These are phyloP conservation scores for Oidium heveae DNA, from an alignment of 2,329 filamentous ascomycete genomes.

Conservation along the genomic window DNA sequence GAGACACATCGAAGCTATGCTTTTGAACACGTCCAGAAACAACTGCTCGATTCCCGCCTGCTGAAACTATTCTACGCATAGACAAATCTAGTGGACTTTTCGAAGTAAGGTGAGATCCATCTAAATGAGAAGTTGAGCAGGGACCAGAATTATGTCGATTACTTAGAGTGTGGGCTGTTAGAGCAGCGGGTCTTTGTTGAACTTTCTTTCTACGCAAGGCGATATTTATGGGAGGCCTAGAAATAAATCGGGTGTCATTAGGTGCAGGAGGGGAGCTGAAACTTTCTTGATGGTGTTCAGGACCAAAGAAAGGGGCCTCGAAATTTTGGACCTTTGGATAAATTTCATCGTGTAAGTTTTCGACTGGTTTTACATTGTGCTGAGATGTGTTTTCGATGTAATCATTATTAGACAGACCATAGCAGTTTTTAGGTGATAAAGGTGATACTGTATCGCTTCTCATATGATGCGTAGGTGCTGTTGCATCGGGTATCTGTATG, in stretches of 20 bases:
- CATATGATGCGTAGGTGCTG: too few species aligned
- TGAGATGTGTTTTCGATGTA: too few species aligned
- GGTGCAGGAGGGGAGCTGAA: slow-evolving; percentile 7
- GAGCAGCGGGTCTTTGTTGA: slow-evolving; percentile 10
- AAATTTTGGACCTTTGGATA: background rate
- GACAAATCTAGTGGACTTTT: slow-evolving; percentile 12
- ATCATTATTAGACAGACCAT: too few species aligned
- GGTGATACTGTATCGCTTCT: too few species aligned
- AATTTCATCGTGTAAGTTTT: background rate
- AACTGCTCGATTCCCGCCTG: slow-evolving; percentile 11
- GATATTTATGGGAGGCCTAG: slow-evolving; percentile 12
- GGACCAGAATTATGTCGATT: slow-evolving; percentile 10
- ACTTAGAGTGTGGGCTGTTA: slow-evolving; percentile 9
- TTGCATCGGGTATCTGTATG: too few species aligned
- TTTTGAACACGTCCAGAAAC: slow-evolving; percentile 12
- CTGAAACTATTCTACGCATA: slow-evolving; percentile 13
- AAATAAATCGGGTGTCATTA: slow-evolving; percentile 10
- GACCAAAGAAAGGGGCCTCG: background rate
- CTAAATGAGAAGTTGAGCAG: slow-evolving; percentile 12
- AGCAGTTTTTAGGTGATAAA: too few species aligned
- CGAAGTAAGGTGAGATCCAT: slow-evolving; percentile 9
- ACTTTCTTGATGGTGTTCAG: too few species aligned
- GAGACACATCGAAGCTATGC: slow-evolving; percentile 10
- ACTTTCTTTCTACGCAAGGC: slow-evolving; percentile 13
- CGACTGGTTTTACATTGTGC: too few species aligned